Evolutionary conservation across 2,329 filamentous ascomycete species (phyloP), one percentile per base, ranked within the genome.

Genomic region (Madurella fahalii): DNA sequence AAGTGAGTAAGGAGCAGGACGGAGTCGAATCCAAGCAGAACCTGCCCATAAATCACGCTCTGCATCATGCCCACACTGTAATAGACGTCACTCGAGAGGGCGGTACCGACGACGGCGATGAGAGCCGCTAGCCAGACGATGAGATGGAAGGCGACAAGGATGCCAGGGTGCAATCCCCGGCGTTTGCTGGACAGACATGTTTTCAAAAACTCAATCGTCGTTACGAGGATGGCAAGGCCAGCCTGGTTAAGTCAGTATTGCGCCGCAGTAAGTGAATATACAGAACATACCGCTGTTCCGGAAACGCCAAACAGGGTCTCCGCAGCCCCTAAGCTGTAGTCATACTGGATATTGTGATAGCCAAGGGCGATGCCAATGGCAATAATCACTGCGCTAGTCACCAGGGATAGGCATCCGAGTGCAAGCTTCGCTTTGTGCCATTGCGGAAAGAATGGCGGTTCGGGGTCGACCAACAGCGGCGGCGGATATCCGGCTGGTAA

Each of bases 111-210:
- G 34, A 66, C 65, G 2, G 67, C 54, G 12, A 66, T 30, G 39
- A 63, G 44, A n/a, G 67, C 63, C 18, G 63, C 53, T 7, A 77
- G 58, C 69, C 72, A 76, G 52, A 77, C 64, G 56, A 77, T 47
- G 2, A 78, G 71, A 32, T 71, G 72, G 13, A 74, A 40, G 50
- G 63, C 72, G 34, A 78, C 71, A 45, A 77, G 74, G 8, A 70
- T 71, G 25, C 73, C 75, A 0, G 76, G 74, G 50, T 74, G 72
- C 17, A 77, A 72, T 39, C 72, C 71, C 3, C 58, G 58, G 20
- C 67, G 63, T 47, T 62, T 65, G 7, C 64, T 67, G 39, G 71
- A 71, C 15, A 64, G 53, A 37, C 60, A 64, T 16, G 72, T 66
- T 25, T 67, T 71, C 52, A 75, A 61, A 46, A 75, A 58, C 43